A percentile compares a stretch with the other conserved stretches of the same genome.
Conservation (phyloP, 305 asterid genomes). For the Petunia hybrid region DNA sequence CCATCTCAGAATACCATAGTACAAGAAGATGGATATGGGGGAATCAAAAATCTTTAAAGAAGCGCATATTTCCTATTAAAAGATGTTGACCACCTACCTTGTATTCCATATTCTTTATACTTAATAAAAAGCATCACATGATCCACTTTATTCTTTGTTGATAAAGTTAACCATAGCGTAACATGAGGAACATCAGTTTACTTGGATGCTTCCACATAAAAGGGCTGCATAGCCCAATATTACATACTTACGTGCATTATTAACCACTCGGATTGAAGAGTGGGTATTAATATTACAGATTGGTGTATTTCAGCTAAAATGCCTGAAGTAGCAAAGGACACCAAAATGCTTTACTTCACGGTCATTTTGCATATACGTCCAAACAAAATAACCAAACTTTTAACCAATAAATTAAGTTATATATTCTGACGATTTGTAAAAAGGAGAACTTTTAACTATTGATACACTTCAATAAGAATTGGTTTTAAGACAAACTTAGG, state of each 20-base stretch:
- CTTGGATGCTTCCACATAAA: neutral
- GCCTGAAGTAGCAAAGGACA: neutral
- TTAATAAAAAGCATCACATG: conserved; percentile 6
- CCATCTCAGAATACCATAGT: neutral
- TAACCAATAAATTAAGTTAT: neutral
- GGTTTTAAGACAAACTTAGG: no score
- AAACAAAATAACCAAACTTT: no score
- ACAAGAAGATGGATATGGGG: neutral
- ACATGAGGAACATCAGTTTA: neutral
- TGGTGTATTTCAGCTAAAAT: no score
- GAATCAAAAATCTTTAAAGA: neutral
- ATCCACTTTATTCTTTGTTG: conserved; percentile 17
- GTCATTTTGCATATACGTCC: neutral
- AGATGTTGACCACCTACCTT: neutral
- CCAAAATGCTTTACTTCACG: neutral
- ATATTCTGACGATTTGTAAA: no score
- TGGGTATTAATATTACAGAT: no score
- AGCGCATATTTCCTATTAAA: neutral
- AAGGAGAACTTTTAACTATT: no score
- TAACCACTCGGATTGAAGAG: no score
- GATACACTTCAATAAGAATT: no score
- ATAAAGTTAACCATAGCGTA: conserved; percentile 22
- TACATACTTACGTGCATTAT: no score
- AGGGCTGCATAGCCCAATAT: no score
- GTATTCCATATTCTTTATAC: conserved; percentile 18